Conservation (phyloP, 805 yeast species). For the Pichia manshurica region DNA sequence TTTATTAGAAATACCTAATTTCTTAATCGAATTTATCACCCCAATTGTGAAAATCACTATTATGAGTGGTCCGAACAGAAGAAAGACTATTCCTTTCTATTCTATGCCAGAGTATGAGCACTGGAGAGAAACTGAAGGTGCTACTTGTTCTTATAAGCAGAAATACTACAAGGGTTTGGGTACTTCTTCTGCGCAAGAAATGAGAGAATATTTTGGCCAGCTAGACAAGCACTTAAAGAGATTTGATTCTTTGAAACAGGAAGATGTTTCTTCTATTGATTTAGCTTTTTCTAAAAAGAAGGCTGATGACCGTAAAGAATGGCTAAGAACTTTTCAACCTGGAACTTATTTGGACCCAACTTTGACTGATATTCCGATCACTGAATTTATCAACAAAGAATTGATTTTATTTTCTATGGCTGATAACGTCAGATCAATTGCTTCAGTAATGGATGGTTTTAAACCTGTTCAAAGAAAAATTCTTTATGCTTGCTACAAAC, state of each 20-base stretch:
- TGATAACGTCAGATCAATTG: conserved; percentile 92
- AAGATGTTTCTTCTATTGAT: conserved; percentile 75
- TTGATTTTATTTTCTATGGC: conserved; percentile 94
- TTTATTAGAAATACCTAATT: conserved; percentile 81
- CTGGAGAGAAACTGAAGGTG: conserved; percentile 86
- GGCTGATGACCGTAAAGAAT: conserved; percentile 95
- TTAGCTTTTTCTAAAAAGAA: conserved; percentile 90
- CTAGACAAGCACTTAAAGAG: conserved; percentile 80
- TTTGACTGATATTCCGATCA: conserved; percentile 71
- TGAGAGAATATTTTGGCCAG: conserved; percentile 80
- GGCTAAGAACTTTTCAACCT: conserved; percentile 87
- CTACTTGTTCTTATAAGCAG: conserved; percentile 72
- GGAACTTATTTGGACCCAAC: conserved; percentile 89
- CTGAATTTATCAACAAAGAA: conserved; percentile 93
- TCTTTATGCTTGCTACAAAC: conserved; percentile 77
- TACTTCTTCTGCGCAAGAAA: conserved; percentile 80
- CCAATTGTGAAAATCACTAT: conserved; percentile 92
- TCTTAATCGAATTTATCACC: conserved; percentile 87
- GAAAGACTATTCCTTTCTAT: conserved; percentile 65
- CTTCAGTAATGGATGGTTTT: conserved; percentile 88
- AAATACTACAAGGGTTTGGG: conserved; percentile 99
- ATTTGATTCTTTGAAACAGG: conserved; percentile 74
- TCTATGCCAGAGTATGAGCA: conserved; percentile 92
- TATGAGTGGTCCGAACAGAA: conserved; percentile 50
- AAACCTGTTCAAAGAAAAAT: conserved; percentile 98